Evolutionary conservation across 2,329 filamentous ascomycete genomes (phyloP).

Genomic region (Metarhizium album): DNA sequence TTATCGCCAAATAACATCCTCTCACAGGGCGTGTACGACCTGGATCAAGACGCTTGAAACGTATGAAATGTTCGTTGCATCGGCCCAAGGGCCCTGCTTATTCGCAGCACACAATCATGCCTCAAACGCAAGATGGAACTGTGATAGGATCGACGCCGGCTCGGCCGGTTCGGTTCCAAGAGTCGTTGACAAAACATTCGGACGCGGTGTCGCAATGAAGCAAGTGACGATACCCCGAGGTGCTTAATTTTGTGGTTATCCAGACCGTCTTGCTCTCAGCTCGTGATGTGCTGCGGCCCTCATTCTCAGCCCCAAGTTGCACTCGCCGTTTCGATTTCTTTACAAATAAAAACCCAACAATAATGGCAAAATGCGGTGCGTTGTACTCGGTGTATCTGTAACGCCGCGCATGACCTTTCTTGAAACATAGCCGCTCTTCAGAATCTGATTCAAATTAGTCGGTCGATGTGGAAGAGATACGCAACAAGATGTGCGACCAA

Average conservation of each 20-base stretch:
- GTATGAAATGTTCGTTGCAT: neutral
- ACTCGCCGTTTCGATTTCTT: neutral
- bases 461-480: neutral
- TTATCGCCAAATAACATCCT: neutral
- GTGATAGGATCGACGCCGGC: neutral
- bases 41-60: neutral
- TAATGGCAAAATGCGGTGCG: neutral
- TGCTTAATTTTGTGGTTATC: neutral
- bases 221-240: neutral
- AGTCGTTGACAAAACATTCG: neutral
- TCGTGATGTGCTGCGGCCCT: neutral
- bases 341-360: neutral
- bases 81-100: neutral
- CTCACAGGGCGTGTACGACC: neutral
- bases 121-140: neutral
- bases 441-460: conserved; percentile 20
- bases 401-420: conserved; percentile 3
- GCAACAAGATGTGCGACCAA: conserved; percentile 25
- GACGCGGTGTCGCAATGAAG: neutral
- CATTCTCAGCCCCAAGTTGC: neutral
- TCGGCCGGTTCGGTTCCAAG: neutral
- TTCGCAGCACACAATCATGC: neutral
- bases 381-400: conserved; percentile 1
- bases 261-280: neutral
- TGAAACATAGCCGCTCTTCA: conserved; percentile 12